A percentile compares a stretch with the other conserved stretches of the same genome.
phyloP scores from a whole-genome alignment of 257 asterid species.

The Vinca minor region DNA sequence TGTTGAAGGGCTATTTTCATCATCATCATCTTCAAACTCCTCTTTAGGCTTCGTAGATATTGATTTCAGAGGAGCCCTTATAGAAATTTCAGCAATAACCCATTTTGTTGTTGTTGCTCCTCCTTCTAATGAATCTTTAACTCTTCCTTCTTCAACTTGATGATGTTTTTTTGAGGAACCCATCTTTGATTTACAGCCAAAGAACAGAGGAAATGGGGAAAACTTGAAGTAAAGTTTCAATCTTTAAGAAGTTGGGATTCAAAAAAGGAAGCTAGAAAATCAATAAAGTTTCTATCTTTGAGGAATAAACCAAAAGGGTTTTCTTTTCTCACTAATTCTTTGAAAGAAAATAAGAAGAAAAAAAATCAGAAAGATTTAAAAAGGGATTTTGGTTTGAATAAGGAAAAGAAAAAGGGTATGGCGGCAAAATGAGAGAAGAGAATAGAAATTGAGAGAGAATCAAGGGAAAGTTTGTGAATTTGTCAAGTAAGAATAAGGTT shows the following conservation, averaged over 20 bases:
- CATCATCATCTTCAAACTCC: constrained; percentile 26
- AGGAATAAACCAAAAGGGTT: constrained; percentile 30
- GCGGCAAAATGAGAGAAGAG: constrained; percentile 75
- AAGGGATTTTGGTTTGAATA: constrained; percentile 16
- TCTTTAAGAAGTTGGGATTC: no score
- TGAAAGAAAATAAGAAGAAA: constrained; percentile 7
- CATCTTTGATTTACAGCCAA: constrained; percentile 26
- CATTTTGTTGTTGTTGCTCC: no score
- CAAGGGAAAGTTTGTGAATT: constrained; percentile 9
- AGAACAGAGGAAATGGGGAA: not conserved
- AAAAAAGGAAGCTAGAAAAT: no score
- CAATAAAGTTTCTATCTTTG: constrained; percentile 19
- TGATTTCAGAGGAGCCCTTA: constrained; percentile 52
- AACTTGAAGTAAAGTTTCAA: no score
- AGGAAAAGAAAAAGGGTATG: constrained; percentile 20
- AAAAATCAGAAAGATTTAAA: no score
- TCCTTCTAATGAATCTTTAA: constrained; percentile 39
- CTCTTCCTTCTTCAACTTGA: constrained; percentile 34
- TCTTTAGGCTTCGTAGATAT: constrained; percentile 38
- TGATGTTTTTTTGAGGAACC: constrained; percentile 56
- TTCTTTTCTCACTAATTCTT: constrained; percentile 9
- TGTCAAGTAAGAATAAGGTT: not conserved
- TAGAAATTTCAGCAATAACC: constrained; percentile 55
- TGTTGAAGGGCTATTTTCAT: constrained; percentile 40
- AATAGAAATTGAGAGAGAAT: no score